Base-by-base conservation (phyloP, 2,329 filamentous ascomycete genomes). In the Trichoderma guizhouense region DNA sequence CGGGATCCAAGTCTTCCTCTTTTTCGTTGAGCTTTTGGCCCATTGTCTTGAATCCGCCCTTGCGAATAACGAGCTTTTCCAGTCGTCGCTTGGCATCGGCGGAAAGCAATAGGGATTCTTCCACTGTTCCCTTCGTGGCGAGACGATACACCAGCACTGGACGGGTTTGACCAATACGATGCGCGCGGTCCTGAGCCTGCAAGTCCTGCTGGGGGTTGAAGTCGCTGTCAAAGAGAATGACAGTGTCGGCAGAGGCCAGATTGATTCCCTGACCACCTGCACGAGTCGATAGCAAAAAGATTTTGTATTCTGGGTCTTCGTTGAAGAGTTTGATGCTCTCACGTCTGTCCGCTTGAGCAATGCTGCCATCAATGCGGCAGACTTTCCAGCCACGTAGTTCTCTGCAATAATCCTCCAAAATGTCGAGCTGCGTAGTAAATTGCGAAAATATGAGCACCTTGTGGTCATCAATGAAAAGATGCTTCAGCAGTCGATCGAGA, bases 171-270 rank as follows among this genome's bases (percentile, higher is more conserved):
- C 96, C 96, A 74, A 99, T 98, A 14, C 96, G 90, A 79, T 99
- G 96, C 0, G 93, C 94, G 6, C 96, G 93, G 78, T 99, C 96
- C 81, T 98, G 96, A 0, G 96, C 96, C 79, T 99, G 96, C 0
- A 99, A 86, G 80, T 99, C 96, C 79, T 98, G 95, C 79, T 99
- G 96, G 0, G 96, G 96, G 77, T 99, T 99, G 90, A 95, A 98
- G 77, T 97, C 89, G 3, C 83, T 86, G 80, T 98, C 95, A 76
- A 96, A 98, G 0, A 98, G 85, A 60, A 98, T 92, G 12, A 98
- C 95, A 0, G 95, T 98, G 76, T 98, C 95, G 0, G 95, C 95
- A 1, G 91, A 91, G 0, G 93, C 93, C 0, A 98, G 89, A 77
- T 98, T 98, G 85, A 98, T 98, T 64, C 95, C 95, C 78, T 97